Conservation (phyloP, 176 grass and related monocot species). For the Puccinellia tenuiflora region DNA sequence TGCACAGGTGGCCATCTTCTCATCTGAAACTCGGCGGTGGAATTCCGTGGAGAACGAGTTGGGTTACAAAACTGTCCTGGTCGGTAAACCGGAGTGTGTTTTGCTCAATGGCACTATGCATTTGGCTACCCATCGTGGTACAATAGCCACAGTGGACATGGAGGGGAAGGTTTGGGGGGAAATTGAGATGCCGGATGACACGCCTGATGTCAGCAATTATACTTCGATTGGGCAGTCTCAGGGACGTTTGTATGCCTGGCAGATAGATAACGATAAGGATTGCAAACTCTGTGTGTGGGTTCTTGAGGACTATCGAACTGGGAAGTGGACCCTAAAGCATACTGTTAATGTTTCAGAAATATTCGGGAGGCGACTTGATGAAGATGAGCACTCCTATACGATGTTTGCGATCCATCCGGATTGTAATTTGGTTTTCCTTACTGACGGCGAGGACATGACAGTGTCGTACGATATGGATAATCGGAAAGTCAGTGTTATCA, state of each 20-base stretch:
- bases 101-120: neutral
- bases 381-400: neutral
- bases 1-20: neutral
- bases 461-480: constrained; percentile 4
- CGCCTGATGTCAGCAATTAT: neutral
- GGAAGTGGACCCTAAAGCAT: neutral
- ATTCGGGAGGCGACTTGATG: neutral
- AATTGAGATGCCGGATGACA: neutral
- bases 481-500: neutral
- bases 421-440: constrained; percentile 3
- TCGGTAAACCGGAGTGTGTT: neutral
- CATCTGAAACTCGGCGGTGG: neutral
- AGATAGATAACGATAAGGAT: neutral
- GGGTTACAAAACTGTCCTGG: neutral
- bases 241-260: neutral
- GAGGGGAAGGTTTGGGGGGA: neutral
- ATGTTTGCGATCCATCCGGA: constrained; percentile 4
- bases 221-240: neutral
- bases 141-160: neutral
- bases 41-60: neutral
- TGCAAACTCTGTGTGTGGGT: neutral
- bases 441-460: neutral
- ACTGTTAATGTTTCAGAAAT: neutral
- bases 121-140: neutral
- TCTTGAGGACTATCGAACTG: neutral